Conservation (phyloP, 768 basidiomycete species). For the Boletus vinaceobasis region DNA sequence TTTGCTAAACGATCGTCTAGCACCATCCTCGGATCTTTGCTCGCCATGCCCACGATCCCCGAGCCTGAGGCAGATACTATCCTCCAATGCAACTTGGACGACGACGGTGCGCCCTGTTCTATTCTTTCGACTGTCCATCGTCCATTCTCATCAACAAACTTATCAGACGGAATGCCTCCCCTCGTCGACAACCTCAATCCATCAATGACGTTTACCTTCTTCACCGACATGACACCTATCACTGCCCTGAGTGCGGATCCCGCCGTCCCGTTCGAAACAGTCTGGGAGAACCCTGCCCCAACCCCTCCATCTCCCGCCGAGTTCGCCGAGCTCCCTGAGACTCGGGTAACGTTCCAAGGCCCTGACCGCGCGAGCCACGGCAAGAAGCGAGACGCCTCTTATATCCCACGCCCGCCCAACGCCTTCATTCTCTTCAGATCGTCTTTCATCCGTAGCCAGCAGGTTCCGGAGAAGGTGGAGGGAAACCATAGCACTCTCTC, state of each 20-base stretch:
- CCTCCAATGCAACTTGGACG: constrained; percentile 29
- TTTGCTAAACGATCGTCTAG: background rate
- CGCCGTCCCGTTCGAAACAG: constrained; percentile 31
- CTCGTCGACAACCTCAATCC: constrained; percentile 52
- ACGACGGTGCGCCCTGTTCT: constrained; percentile 32
- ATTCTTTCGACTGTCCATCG: background rate
- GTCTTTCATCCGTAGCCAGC: constrained; percentile 70
- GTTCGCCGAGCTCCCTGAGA: constrained; percentile 14
- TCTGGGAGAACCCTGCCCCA: constrained; percentile 27
- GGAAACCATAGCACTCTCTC: constrained; percentile 77
- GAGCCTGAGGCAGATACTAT: constrained; percentile 18
- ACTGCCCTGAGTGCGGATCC: constrained; percentile 41
- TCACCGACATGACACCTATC: constrained; percentile 55
- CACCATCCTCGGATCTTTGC: background rate
- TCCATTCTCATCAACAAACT: constrained; percentile 9
- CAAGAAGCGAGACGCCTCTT: constrained; percentile 64
- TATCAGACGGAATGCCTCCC: constrained; percentile 46
- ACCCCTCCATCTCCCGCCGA: constrained; percentile 19
- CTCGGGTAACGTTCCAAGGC: constrained; percentile 24
- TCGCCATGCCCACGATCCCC: constrained; percentile 27
- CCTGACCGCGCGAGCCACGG: constrained; percentile 47
- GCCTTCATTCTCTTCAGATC: constrained; percentile 85
- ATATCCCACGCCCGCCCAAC: constrained; percentile 82
- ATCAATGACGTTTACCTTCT: constrained; percentile 60
- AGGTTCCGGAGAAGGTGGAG: constrained; percentile 73